Conservation (phyloP, 2,329 filamentous ascomycete species). For the Claviceps arundinis region DNA sequence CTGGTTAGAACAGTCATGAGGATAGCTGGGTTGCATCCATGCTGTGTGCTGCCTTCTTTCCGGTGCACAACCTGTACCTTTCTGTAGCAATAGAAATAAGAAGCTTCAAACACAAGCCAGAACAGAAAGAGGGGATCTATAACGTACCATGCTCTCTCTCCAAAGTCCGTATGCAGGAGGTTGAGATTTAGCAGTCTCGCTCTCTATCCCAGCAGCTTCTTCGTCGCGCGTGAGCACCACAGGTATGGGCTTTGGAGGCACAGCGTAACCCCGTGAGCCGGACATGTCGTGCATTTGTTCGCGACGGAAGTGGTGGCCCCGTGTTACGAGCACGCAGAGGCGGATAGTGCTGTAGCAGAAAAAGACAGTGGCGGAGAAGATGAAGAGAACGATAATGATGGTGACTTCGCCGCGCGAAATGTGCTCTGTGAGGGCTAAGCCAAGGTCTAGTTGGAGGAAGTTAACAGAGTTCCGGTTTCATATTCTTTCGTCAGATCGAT, state of each 20-base stretch:
- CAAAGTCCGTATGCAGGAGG: constrained; percentile 81
- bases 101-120: no score
- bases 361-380: constrained; percentile 60
- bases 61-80: background rate
- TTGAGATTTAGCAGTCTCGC: constrained; percentile 41
- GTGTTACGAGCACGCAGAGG: constrained; percentile 52
- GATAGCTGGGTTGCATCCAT: no score
- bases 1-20: no score
- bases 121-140: constrained; percentile 15
- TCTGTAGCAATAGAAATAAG: background rate
- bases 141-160: constrained; percentile 66
- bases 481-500: background rate
- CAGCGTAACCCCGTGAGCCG: constrained; percentile 50
- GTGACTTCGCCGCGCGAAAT: constrained; percentile 59
- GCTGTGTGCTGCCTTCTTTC: background rate
- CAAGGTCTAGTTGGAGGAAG: constrained; percentile 44
- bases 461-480: background rate
- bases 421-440: constrained; percentile 52
- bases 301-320: constrained; percentile 22
- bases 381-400: constrained; percentile 65
- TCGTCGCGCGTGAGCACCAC: constrained; percentile 66
- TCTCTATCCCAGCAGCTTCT: constrained; percentile 46
- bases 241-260: constrained; percentile 60
- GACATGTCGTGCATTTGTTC: constrained; percentile 27
- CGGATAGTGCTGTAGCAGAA: constrained; percentile 70